Percentiles rank a stretch among this genome's conserved stretches.
These are phyloP conservation scores for Termitomyces eurrhizus DNA, from an alignment of 768 basidiomycete genomes.

Conservation along the genomic window DNA sequence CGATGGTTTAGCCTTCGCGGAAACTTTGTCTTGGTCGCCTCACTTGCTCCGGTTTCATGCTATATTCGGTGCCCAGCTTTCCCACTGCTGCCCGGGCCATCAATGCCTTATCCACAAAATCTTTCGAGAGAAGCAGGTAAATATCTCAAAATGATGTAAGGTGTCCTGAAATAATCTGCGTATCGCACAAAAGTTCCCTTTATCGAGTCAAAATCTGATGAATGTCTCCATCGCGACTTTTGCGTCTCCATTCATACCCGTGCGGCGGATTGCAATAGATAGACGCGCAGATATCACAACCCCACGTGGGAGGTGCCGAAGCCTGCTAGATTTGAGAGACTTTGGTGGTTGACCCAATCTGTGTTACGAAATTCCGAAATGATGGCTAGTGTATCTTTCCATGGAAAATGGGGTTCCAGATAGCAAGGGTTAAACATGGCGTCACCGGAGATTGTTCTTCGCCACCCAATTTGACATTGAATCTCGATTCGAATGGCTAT, in stretches of 20 bases:
- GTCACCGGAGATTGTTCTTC: constrained; percentile 8
- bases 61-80: neutral
- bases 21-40: neutral
- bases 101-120: neutral
- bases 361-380: neutral
- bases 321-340: neutral
- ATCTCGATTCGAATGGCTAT: constrained; percentile 9
- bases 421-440: neutral
- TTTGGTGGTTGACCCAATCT: neutral
- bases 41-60: neutral
- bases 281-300: constrained; percentile 9
- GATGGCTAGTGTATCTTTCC: neutral
- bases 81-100: neutral
- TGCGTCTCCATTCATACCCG: constrained; percentile 1
- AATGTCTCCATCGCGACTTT: constrained; percentile 4
- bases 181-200: neutral
- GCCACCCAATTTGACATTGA: constrained; percentile 2
- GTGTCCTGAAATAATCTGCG: neutral
- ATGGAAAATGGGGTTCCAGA: neutral
- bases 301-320: neutral
- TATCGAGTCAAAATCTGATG: neutral
- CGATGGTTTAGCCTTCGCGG: neutral
- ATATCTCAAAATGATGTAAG: neutral
- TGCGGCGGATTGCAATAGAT: neutral
- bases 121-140: neutral